Base-by-base conservation (phyloP, 2,329 filamentous ascomycete genomes). In the Malbranchea zuffiana region DNA sequence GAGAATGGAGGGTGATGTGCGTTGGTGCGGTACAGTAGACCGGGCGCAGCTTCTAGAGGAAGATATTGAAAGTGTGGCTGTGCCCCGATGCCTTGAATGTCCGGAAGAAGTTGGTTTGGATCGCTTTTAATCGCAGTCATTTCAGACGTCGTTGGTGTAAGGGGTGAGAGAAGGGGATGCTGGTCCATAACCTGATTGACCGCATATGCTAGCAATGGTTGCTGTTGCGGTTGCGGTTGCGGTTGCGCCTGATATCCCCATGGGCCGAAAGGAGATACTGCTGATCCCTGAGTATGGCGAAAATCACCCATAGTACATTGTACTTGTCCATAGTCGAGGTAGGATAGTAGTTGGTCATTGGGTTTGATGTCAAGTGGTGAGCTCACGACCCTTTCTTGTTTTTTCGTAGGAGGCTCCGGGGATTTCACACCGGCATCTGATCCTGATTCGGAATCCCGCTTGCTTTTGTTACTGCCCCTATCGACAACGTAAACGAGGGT, bases 401-500 rank as follows among this genome's bases (percentile, higher is more conserved):
- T 25, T 7, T 25, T 3, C 19, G 17, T 28, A 13, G 30, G 2
- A 39, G 32, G 34, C 17, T 30, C 34, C 17, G 30, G 15, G 5
- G 25, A 29, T 11, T 15, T 29, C 3, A 28, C 29, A 10, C 37
- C 37, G n/a, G 28, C 32, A 20, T 40, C 37, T 11, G 36, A 36
- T 29, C 36, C 23, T 25, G 31, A 35, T 23, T 40, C 41, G 3
- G 41, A 40, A 10, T 43, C 41, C 15, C 33, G 37, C 23, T 43
- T 37, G 21, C 28, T 7, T 37, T 40, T 43, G 24, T 32, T 49
- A 32, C 49, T 56, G 12, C 59, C 57, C 18, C 55, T 50, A 42
- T 61, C 59, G 35, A 53, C 45, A 13, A 62, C 56, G 43, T 60
- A 63, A 11, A 62, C 51, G 4, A 59, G 40, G 32, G 57, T 54